Percentiles rank a stretch among this genome's conserved stretches.
These are phyloP conservation scores for Suillus fuscotomentosus DNA, from an alignment of 768 basidiomycete species.

Conservation along the genomic window DNA sequence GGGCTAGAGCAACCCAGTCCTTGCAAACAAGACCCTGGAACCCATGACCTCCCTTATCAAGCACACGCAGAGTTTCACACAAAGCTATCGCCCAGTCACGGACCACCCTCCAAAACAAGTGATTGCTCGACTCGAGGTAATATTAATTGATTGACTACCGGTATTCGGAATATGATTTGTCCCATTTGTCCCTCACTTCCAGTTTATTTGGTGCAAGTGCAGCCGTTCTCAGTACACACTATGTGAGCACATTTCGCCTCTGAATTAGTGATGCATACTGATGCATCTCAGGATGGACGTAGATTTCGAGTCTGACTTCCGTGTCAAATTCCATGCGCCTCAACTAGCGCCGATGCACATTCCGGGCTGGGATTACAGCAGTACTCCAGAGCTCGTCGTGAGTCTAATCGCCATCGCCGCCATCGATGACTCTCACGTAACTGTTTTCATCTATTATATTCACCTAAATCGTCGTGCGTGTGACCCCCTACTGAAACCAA, in stretches of 20 bases:
- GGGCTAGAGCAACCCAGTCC: background rate
- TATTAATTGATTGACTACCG: conserved; percentile 4
- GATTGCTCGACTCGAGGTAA: background rate
- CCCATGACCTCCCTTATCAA: conserved; percentile 3
- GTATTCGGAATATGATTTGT: background rate
- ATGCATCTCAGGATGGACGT: conserved; percentile 15
- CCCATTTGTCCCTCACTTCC: background rate
- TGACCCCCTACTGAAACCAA: conserved; percentile 1
- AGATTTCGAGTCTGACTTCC: conserved; percentile 17
- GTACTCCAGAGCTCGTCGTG: conserved; percentile 26
- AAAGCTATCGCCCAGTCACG: conserved; percentile 5
- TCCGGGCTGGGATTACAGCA: conserved; percentile 27
- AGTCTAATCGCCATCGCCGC: conserved; percentile 11
- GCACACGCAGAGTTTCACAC: background rate
- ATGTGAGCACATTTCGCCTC: conserved; percentile 6
- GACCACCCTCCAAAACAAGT: conserved; percentile 4
- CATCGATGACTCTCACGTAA: background rate
- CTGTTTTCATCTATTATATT: background rate
- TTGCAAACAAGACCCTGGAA: conserved; percentile 1
- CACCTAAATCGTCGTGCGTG: background rate
- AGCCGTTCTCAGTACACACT: background rate
- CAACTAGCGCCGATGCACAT: conserved; percentile 29
- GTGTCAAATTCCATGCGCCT: conserved; percentile 27
- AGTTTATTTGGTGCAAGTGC: background rate
- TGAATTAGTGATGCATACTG: background rate